Evolutionary conservation across 2,329 filamentous ascomycete species (phyloP).

Genomic region (Elsinoe australis): DNA sequence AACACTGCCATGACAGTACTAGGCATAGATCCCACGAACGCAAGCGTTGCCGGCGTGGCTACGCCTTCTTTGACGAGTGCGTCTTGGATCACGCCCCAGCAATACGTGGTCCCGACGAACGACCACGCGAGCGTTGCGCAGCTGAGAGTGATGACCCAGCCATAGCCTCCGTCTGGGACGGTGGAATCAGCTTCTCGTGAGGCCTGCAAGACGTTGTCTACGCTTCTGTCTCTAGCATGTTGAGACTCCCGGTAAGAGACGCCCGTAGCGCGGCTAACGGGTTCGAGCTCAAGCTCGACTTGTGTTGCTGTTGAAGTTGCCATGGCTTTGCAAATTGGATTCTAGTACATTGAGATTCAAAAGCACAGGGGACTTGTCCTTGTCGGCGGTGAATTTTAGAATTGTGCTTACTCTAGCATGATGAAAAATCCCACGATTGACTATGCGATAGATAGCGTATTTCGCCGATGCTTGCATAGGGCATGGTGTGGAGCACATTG

Average conservation of each 20-base stretch:
- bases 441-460: too few relatives aligned
- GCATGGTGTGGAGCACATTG: too few relatives aligned
- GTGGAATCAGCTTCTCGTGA: background rate
- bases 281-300: background rate
- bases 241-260: background rate
- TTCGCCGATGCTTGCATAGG: too few relatives aligned
- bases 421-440: too few relatives aligned
- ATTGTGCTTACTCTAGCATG: too few relatives aligned
- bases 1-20: slow-evolving; percentile 45
- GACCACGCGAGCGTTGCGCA: slow-evolving; percentile 22
- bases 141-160: slow-evolving; percentile 8
- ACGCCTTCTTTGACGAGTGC: slow-evolving; percentile 46
- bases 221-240: background rate
- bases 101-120: slow-evolving; percentile 48
- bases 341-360: too few relatives aligned
- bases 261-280: background rate
- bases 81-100: slow-evolving; percentile 55
- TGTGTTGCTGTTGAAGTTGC: background rate
- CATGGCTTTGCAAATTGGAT: too few relatives aligned
- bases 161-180: slow-evolving; percentile 12
- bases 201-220: background rate
- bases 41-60: slow-evolving; percentile 45
- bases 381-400: too few relatives aligned
- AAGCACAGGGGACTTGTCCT: too few relatives aligned
- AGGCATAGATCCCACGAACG: slow-evolving; percentile 51